Evolutionary conservation across 169 alveolate genomes (phyloP).

Genomic region (Babesia sp.): DNA sequence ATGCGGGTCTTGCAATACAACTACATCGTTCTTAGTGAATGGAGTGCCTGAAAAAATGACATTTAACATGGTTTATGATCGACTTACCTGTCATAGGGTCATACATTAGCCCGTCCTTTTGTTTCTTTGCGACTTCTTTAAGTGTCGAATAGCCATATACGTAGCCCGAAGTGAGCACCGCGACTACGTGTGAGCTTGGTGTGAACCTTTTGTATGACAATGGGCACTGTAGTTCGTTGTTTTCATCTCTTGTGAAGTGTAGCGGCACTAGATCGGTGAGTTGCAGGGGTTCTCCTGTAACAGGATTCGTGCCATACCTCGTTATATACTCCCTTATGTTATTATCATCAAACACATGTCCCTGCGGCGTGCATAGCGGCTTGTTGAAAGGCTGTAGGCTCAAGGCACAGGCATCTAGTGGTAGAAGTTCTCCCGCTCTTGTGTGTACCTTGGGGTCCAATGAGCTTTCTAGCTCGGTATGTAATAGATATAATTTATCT

Average conservation of each 20-base stretch:
- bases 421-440: constrained; percentile 75
- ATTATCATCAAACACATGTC: constrained; percentile 79
- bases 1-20: constrained; percentile 73
- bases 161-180: constrained; percentile 86
- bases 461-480: constrained; percentile 85
- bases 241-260: constrained; percentile 79
- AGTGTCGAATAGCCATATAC: constrained; percentile 87
- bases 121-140: constrained; percentile 78
- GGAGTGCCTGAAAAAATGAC: constrained; percentile 50
- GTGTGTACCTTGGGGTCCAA: constrained; percentile 75
- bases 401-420: constrained; percentile 72
- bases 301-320: constrained; percentile 80
- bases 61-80: constrained; percentile 27
- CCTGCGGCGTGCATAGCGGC: constrained; percentile 85
- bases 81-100: constrained; percentile 73
- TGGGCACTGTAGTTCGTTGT: constrained; percentile 90
- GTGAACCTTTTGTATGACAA: constrained; percentile 87
- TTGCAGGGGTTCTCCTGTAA: constrained; percentile 83
- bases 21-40: constrained; percentile 65
- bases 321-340: constrained; percentile 73
- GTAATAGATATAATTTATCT: constrained; percentile 87
- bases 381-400: constrained; percentile 81
- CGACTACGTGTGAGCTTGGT: constrained; percentile 85
- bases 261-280: constrained; percentile 77
- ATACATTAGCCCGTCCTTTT: constrained; percentile 61